Evolutionary conservation across 148 eudicot species (phyloP).

Genomic region (Dysphania ambrosioides): DNA sequence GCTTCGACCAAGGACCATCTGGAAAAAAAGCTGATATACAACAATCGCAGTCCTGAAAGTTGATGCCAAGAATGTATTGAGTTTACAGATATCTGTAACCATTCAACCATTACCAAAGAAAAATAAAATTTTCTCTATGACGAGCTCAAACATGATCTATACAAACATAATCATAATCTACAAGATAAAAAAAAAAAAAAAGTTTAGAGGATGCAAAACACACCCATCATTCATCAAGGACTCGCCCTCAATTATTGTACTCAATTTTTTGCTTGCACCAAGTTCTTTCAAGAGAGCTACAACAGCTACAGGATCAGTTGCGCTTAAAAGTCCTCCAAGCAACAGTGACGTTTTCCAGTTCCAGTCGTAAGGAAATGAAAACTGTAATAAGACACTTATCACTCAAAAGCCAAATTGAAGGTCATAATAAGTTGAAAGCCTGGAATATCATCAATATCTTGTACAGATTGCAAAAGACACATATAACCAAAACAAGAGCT

Average conservation of each 20-base stretch:
- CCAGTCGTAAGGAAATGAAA: constrained; percentile 86
- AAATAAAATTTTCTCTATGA: not conserved
- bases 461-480: too few species aligned
- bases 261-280: constrained; percentile 96
- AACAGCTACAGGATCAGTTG: constrained; percentile 99
- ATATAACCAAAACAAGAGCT: not conserved
- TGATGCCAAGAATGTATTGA: constrained; percentile 2
- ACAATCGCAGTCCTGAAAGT: constrained; percentile 85
- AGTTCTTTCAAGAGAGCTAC: constrained; percentile 93
- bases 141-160: not conserved
- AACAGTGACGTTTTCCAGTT: constrained; percentile 82
- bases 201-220: constrained; percentile 17
- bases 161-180: not conserved
- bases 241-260: constrained; percentile 93
- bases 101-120: not conserved
- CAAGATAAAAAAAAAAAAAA: not conserved
- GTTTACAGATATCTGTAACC: not conserved
- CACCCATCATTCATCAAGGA: constrained; percentile 99
- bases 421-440: not conserved
- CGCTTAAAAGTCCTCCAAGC: constrained; percentile 97
- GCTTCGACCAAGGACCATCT: constrained; percentile 70
- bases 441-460: too few species aligned
- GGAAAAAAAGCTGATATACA: constrained; percentile 74
- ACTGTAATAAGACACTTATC: constrained; percentile 35
- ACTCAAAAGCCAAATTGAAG: constrained; percentile 1